Percentiles rank a stretch among this genome's conserved stretches.
phyloP scores from a whole-genome alignment of 1,284 basidiomycete species.

The Sphaerobolus stellatus region DNA sequence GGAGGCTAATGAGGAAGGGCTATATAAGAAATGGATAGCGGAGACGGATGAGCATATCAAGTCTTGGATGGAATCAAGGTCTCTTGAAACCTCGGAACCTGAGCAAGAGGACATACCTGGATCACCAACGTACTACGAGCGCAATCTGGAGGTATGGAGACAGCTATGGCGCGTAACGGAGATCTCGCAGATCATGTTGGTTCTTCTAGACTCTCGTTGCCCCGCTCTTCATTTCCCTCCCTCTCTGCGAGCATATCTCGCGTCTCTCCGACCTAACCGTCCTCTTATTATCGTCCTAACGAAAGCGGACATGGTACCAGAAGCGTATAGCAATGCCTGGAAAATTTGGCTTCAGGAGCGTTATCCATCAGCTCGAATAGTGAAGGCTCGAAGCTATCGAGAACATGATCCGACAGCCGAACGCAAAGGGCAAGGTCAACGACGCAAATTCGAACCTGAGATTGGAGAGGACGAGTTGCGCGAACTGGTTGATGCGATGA shows the following conservation, averaged over 20 bases:
- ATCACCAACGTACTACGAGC: slow-evolving; percentile 80
- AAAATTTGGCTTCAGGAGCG: slow-evolving; percentile 55
- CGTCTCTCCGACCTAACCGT: slow-evolving; percentile 38
- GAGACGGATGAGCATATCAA: slow-evolving; percentile 57
- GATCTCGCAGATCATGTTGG: slow-evolving; percentile 79
- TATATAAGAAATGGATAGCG: slow-evolving; percentile 74
- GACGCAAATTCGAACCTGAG: slow-evolving; percentile 55
- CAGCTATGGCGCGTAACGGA: slow-evolving; percentile 90
- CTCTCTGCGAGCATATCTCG: slow-evolving; percentile 45
- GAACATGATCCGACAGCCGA: slow-evolving; percentile 35
- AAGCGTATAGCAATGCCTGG: slow-evolving; percentile 63
- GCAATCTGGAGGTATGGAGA: slow-evolving; percentile 90
- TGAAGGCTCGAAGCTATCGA: slow-evolving; percentile 75
- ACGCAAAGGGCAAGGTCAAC: slow-evolving; percentile 47
- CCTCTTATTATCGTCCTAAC: slow-evolving; percentile 81
- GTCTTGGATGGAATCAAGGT: slow-evolving; percentile 42
- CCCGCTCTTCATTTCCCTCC: slow-evolving; percentile 60
- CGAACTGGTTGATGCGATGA: slow-evolving; percentile 67
- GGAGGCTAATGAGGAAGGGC: slow-evolving; percentile 80
- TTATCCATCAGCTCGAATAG: slow-evolving; percentile 59
- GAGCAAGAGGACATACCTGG: slow-evolving; percentile 44
- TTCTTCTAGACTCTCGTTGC: slow-evolving; percentile 85
- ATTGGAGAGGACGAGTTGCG: slow-evolving; percentile 46
- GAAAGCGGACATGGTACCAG: slow-evolving; percentile 77
- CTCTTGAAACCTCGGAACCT: slow-evolving; percentile 14